Evolutionary conservation across 306 rosid genomes (phyloP).

Genomic region (Hippophae tibetana): DNA sequence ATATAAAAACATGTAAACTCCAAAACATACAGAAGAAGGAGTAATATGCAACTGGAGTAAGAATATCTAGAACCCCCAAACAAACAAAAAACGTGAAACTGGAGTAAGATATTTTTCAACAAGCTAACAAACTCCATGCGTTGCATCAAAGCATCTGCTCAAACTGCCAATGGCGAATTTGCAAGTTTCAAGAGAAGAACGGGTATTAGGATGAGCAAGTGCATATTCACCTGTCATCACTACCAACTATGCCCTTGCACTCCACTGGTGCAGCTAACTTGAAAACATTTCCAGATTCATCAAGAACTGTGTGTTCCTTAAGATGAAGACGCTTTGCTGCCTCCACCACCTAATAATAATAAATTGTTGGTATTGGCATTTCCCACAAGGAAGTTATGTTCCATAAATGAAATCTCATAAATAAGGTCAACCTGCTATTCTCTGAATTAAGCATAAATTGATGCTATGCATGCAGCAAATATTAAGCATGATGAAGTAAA

Average conservation of each 20-base stretch:
- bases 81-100: not conserved
- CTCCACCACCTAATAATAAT: slow-evolving; percentile 57
- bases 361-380: slow-evolving; percentile 13
- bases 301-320: slow-evolving; percentile 80
- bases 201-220: not conserved
- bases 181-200: not conserved
- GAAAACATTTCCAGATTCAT: slow-evolving; percentile 82
- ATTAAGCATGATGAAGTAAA: slow-evolving; percentile 8
- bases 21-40: no score
- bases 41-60: not conserved
- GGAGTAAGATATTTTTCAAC: not conserved
- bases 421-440: not conserved
- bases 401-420: not conserved
- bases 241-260: slow-evolving; percentile 98
- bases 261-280: slow-evolving; percentile 98
- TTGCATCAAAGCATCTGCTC: not conserved
- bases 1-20: no score
- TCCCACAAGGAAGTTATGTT: slow-evolving; percentile 7
- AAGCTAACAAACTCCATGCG: not conserved
- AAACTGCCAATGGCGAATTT: not conserved
- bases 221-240: slow-evolving; percentile 73
- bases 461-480: slow-evolving; percentile 3
- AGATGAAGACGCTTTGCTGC: slow-evolving; percentile 90
- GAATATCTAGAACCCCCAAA: not conserved
- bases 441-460: slow-evolving; percentile 1